Evolutionary conservation across 257 asterid species (phyloP), one percentile per base, ranked within the genome.

Genomic region (Ajuga chamaepitys): DNA sequence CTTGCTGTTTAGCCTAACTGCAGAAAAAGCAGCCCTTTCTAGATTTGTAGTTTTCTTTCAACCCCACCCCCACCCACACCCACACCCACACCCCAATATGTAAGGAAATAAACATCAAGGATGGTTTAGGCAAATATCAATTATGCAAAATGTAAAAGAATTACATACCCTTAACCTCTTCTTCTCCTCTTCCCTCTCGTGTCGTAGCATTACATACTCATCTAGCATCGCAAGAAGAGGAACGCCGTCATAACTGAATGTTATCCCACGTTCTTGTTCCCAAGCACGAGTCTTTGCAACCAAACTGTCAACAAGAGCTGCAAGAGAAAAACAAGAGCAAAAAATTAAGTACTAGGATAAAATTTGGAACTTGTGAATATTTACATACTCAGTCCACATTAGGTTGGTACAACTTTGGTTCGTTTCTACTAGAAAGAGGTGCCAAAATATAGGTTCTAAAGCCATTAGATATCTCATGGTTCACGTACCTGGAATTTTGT

Each of bases 221-320:
- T 90, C 97, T 50, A 94, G 85, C 99, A 94, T 94, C 22, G 99
- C 97, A 48, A 94, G 99, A n/a, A 94, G 82, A 57, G 99, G 96
- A 68, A 94, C 97, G 28, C 96, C 99, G 65, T 94, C 99, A 62
- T 94, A 94, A 0, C 85, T 79, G 77, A 90, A 94, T 63, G 95
- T 75, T 21, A 84, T 62, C 47, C 81, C 96, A 10, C 86, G 85
- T 17, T 94, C 99, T 77, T 88, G 81, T 78, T 94, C 97, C 99
- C 99, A 94, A 34, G 93, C 83, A 67, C 87, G 91, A 26, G 95
- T 90, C 76, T 94, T 94, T 7, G 83, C 83, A 68, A 94, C 83
- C 78, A 94, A 78, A 67, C 86, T 72, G 25, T 94, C 99, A 52
- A 94, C 96, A 50, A 90, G 95, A 66, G 93, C 99, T 94, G 77